Evolutionary conservation across 2,329 filamentous ascomycete species (phyloP).

Genomic region (Aspergillus hiratsukae): DNA sequence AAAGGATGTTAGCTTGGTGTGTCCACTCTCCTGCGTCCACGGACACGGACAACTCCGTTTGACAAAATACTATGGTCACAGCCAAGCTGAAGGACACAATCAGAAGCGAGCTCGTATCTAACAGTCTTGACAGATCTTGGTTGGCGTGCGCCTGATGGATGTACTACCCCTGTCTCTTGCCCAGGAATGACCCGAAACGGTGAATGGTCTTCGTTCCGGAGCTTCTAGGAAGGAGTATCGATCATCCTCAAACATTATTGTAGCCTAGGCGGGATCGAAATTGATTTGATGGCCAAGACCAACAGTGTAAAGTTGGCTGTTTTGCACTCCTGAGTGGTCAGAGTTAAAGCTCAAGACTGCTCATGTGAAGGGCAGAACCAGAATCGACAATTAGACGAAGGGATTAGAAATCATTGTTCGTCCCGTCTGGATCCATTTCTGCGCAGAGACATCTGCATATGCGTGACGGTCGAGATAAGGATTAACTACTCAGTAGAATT

Average conservation of each 20-base stretch:
- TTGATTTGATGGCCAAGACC: neutral
- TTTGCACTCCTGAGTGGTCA: neutral
- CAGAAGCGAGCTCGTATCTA: neutral
- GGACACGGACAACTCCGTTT: neutral
- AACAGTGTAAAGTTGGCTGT: neutral
- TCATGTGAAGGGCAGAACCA: neutral
- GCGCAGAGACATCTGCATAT: neutral
- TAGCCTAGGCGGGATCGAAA: neutral
- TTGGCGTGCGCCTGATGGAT: neutral
- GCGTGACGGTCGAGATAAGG: neutral
- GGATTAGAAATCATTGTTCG: neutral
- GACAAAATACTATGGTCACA: neutral
- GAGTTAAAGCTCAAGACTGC: neutral
- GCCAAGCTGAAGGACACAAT: neutral
- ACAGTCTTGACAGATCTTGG: neutral
- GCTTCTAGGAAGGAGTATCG: neutral
- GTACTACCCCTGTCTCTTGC: neutral
- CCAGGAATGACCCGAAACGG: neutral
- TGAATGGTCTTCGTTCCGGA: neutral
- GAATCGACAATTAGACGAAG: neutral
- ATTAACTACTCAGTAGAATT: neutral
- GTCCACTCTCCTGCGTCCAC: neutral
- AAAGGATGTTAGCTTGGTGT: neutral
- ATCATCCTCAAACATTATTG: neutral
- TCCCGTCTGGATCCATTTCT: neutral